Evolutionary conservation across 345 rosid species (phyloP).

Genomic region (Euphorbia lathyris): DNA sequence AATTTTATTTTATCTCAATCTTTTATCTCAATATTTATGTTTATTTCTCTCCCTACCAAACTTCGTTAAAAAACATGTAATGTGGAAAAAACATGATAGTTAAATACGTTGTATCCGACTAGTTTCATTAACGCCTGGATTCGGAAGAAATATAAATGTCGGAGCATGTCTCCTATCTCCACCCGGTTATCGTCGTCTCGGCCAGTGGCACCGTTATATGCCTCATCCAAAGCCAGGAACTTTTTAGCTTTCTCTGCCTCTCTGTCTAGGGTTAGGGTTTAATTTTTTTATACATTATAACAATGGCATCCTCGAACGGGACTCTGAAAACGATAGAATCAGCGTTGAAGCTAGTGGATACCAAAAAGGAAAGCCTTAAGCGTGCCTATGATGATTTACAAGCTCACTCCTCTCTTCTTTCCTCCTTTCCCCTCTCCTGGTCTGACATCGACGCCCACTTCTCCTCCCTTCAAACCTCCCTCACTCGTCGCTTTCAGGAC

Average conservation of each 20-base stretch:
- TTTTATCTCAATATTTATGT: no score
- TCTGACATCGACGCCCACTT: constrained; percentile 67
- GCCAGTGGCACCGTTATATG: no score
- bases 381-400: constrained; percentile 70
- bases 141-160: no score
- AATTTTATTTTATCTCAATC: no score
- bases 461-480: constrained; percentile 40
- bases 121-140: no score
- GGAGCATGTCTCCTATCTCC: no score
- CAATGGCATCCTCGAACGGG: constrained; percentile 9
- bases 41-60: no score
- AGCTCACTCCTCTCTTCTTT: constrained; percentile 41
- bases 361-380: constrained; percentile 50
- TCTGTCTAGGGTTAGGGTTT: background rate
- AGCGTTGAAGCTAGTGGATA: constrained; percentile 48
- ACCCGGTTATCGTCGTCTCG: no score
- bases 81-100: no score
- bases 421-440: constrained; percentile 59
- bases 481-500: constrained; percentile 42
- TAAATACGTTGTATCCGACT: no score
- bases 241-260: background rate
- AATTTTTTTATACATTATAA: background rate
- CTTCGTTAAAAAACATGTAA: no score
- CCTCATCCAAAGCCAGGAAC: no score
- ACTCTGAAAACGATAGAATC: constrained; percentile 43